Percentiles rank a stretch among this genome's conserved stretches.
Evolutionary conservation across 805 yeast genomes (phyloP).

Genomic region (Metschnikowia amazonensis): DNA sequence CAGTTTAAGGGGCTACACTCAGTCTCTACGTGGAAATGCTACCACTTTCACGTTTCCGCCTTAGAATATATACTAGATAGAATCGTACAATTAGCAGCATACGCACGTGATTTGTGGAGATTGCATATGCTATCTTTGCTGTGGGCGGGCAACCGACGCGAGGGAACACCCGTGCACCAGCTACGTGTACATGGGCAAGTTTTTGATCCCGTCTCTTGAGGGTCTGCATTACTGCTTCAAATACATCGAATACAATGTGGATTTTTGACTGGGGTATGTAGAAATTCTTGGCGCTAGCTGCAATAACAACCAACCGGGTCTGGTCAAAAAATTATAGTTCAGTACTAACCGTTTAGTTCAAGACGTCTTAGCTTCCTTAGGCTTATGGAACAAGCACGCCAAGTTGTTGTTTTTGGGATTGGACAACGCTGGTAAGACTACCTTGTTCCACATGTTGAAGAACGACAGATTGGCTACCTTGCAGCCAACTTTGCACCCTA

Average conservation of each 20-base stretch:
- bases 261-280: slow-evolving; percentile 39
- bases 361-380: slow-evolving; percentile 44
- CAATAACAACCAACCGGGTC: background rate
- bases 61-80: background rate
- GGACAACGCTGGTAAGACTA: slow-evolving; percentile 47
- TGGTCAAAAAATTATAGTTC: background rate
- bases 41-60: slow-evolving; percentile 15
- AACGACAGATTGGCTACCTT: slow-evolving; percentile 97
- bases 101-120: background rate
- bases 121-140: slow-evolving; percentile 1
- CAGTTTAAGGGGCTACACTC: slow-evolving; percentile 14
- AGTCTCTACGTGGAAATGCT: slow-evolving; percentile 15
- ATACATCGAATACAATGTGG: slow-evolving; percentile 25
- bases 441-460: slow-evolving; percentile 48
- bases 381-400: slow-evolving; percentile 49
- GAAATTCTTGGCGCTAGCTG: background rate
- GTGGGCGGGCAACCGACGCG: background rate
- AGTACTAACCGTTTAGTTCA: slow-evolving; percentile 33
- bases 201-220: slow-evolving; percentile 7
- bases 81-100: background rate
- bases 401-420: slow-evolving; percentile 45
- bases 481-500: slow-evolving; percentile 98
- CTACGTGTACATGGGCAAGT: slow-evolving; percentile 7
- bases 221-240: slow-evolving; percentile 2
- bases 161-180: slow-evolving; percentile 8